These are phyloP conservation scores for Penicillium riverlandense DNA, from an alignment of 495 filamentous ascomycete genomes.

Conservation along the genomic window DNA sequence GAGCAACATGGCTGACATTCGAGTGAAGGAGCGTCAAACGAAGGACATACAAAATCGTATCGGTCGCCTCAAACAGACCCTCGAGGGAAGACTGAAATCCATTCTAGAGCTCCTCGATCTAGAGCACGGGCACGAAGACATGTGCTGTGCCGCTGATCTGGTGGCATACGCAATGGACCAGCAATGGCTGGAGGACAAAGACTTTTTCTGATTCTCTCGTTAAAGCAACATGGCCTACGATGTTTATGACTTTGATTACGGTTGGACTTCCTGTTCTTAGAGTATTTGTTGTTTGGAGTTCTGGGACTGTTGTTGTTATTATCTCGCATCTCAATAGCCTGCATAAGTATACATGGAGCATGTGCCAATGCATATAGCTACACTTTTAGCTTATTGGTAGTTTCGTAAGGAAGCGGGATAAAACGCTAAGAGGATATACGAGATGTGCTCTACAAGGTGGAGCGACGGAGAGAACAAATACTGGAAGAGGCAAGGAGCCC, in stretches of 20 bases:
- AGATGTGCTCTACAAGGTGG: no score
- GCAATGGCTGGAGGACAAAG: conserved; percentile 33
- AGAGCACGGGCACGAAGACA: conserved; percentile 35
- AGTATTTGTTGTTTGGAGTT: background rate
- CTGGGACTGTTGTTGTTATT: background rate
- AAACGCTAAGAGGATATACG: no score
- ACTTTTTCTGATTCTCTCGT: conserved; percentile 28
- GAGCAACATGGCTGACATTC: background rate
- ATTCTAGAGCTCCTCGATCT: conserved; percentile 34
- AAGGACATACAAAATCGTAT: conserved; percentile 3
- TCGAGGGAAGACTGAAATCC: conserved; percentile 24
- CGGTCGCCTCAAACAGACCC: conserved; percentile 18
- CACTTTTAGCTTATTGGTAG: no score
- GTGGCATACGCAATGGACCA: conserved; percentile 42
- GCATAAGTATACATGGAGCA: no score
- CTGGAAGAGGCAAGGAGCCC: no score
- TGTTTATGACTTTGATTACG: background rate
- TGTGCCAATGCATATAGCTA: no score
- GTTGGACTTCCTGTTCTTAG: background rate
- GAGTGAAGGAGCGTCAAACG: conserved; percentile 6
- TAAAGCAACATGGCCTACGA: background rate
- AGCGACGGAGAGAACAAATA: no score
- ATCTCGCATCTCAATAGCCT: background rate
- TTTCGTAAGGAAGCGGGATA: no score
- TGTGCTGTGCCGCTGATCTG: conserved; percentile 43